Percentiles rank a stretch among this genome's conserved stretches.
Conservation (phyloP, 2,329 filamentous ascomycete genomes). For the Botrytis medusae region DNA sequence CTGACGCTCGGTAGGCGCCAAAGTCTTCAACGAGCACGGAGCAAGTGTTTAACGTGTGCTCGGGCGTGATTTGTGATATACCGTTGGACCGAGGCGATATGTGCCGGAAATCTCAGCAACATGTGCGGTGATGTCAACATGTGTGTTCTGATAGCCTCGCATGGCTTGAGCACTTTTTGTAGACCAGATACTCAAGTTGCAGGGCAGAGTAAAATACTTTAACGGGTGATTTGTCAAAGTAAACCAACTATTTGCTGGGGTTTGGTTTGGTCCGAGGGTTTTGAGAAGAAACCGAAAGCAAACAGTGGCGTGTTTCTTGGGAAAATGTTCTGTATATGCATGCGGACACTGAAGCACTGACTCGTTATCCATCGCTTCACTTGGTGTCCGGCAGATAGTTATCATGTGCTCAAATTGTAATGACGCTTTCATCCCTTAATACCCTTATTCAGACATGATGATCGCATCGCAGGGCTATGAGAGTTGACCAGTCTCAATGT, state of each 20-base stretch:
- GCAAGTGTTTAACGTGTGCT: background rate
- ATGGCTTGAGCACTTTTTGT: background rate
- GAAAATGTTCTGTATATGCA: background rate
- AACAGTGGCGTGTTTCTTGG: background rate
- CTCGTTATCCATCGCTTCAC: background rate
- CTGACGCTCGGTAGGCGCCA: too few relatives aligned
- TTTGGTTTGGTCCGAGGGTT: background rate
- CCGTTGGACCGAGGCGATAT: background rate
- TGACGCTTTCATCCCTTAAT: background rate
- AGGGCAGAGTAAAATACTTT: background rate
- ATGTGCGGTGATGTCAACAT: background rate
- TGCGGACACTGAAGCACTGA: background rate
- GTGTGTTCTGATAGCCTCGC: background rate
- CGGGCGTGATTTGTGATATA: background rate
- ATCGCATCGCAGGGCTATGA: background rate
- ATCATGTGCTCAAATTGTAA: background rate
- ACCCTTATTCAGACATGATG: background rate
- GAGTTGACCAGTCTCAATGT: background rate
- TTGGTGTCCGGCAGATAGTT: background rate
- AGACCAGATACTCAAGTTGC: background rate
- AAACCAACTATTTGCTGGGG: background rate
- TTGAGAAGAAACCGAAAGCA: background rate
- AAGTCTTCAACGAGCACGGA: background rate
- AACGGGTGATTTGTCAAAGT: background rate
- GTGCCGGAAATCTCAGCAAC: background rate